phyloP scores from a whole-genome alignment of 345 rosid species.

The Dovyalis caffra region DNA sequence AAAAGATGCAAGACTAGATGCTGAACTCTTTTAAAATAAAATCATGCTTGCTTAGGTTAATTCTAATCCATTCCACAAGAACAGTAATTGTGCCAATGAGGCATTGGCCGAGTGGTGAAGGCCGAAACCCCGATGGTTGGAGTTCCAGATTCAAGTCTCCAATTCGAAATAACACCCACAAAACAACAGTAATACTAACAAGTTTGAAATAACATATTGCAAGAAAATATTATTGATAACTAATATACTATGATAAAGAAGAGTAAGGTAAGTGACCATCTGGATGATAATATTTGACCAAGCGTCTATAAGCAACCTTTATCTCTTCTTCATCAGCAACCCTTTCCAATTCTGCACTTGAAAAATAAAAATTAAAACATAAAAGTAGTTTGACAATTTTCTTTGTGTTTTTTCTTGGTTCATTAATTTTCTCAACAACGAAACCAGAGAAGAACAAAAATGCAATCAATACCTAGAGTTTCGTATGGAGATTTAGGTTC shows the following conservation, averaged over 20 bases:
- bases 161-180: too few relatives aligned
- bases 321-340: conserved; percentile 85
- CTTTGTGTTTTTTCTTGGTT: not conserved
- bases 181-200: too few relatives aligned
- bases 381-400: too few relatives aligned
- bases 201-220: not conserved
- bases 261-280: conserved; percentile 59
- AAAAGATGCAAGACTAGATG: not conserved
- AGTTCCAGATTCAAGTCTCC: too few relatives aligned
- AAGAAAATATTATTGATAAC: not conserved
- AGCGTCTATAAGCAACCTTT: conserved; percentile 77
- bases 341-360: conserved; percentile 65
- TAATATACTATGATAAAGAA: not conserved
- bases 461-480: conserved; percentile 82
- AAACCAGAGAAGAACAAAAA: not conserved
- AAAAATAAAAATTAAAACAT: conserved; percentile 9
- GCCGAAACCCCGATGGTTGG: too few relatives aligned
- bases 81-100: too few relatives aligned
- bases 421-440: conserved; percentile 9
- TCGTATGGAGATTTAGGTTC: conserved; percentile 80
- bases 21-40: too few relatives aligned
- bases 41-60: too few relatives aligned
- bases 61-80: conserved; percentile 4
- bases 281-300: conserved; percentile 94
- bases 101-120: too few relatives aligned